Conservation (phyloP, 495 filamentous ascomycete species). For the Massariosphaeria phaeospora region DNA sequence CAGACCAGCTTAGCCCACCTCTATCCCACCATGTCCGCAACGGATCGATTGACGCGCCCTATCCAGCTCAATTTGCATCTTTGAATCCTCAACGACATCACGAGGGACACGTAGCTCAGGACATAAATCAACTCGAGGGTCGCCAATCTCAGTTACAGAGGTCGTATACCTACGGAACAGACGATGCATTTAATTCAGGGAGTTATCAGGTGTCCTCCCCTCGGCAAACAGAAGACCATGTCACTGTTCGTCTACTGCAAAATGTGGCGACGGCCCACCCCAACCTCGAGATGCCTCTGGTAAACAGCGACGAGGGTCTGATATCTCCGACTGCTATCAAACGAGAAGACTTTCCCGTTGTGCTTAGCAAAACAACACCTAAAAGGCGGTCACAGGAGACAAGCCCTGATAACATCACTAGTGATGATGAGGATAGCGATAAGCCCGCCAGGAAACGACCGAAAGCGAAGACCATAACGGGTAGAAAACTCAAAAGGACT, state of each 20-base stretch:
- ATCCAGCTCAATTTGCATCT: slow-evolving; percentile 21
- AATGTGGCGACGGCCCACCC: slow-evolving; percentile 7
- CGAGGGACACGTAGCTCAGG: not conserved
- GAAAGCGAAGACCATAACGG: slow-evolving; percentile 10
- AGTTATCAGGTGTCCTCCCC: slow-evolving; percentile 13
- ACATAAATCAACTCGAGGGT: slow-evolving; percentile 2
- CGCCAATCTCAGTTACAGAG: slow-evolving; percentile 10
- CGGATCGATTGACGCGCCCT: slow-evolving; percentile 23
- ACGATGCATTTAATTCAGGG: slow-evolving; percentile 18
- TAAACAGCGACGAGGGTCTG: slow-evolving; percentile 54
- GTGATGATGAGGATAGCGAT: slow-evolving; percentile 40
- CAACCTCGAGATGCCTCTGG: not conserved
- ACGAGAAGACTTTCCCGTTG: slow-evolving; percentile 2
- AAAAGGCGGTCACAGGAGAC: slow-evolving; percentile 24
- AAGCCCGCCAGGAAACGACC: slow-evolving; percentile 30
- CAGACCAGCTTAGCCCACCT: slow-evolving; percentile 22
- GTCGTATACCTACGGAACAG: slow-evolving; percentile 27
- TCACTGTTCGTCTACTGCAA: slow-evolving; percentile 13
- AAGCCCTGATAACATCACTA: slow-evolving; percentile 26
- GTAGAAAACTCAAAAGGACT: not conserved
- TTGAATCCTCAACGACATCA: slow-evolving; percentile 2
- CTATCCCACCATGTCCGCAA: slow-evolving; percentile 19
- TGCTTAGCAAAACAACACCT: slow-evolving; percentile 40
- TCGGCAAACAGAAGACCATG: slow-evolving; percentile 12
- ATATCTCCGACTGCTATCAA: slow-evolving; percentile 54